Conservation (phyloP, 768 basidiomycete genomes). For the Kwoniella dendrophila region DNA sequence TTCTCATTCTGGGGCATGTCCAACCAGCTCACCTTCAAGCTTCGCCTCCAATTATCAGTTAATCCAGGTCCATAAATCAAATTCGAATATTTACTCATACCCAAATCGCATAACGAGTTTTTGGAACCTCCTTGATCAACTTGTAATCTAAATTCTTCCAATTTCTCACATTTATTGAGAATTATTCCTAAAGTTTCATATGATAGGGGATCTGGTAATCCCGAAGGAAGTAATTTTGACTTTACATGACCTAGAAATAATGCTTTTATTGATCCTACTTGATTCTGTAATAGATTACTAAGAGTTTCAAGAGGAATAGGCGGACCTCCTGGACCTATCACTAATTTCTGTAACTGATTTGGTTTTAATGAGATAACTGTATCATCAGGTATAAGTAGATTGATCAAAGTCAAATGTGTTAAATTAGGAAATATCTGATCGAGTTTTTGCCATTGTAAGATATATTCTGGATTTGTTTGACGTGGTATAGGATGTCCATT, state of each 20-base stretch:
- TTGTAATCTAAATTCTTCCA: slow-evolving; percentile 30
- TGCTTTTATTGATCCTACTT: slow-evolving; percentile 19
- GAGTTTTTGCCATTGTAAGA: slow-evolving; percentile 31
- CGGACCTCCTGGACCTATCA: slow-evolving; percentile 27
- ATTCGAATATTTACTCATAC: slow-evolving; percentile 17
- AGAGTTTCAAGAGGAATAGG: slow-evolving; percentile 34
- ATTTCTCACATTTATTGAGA: slow-evolving; percentile 15
- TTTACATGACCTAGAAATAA: slow-evolving; percentile 31
- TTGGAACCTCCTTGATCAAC: slow-evolving; percentile 15
- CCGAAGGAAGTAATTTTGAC: neutral
- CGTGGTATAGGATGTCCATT: slow-evolving; percentile 25
- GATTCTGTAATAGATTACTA: slow-evolving; percentile 20
- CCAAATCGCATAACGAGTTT: slow-evolving; percentile 24
- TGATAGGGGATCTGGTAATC: too few species aligned
- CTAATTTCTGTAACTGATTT: slow-evolving; percentile 20
- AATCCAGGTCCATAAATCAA: slow-evolving; percentile 25
- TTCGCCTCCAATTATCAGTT: slow-evolving; percentile 17
- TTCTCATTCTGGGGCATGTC: neutral
- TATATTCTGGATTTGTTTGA: slow-evolving; percentile 9
- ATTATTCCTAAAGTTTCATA: slow-evolving; percentile 6
- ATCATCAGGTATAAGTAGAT: slow-evolving; percentile 27
- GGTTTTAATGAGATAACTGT: slow-evolving; percentile 19
- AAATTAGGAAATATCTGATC: slow-evolving; percentile 29
- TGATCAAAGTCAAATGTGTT: slow-evolving; percentile 37
- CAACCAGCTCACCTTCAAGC: slow-evolving; percentile 26